Evolutionary conservation across 495 filamentous ascomycete genomes (phyloP), one percentile per base, ranked within the genome.

Genomic region (Jackrogersella minutella): DNA sequence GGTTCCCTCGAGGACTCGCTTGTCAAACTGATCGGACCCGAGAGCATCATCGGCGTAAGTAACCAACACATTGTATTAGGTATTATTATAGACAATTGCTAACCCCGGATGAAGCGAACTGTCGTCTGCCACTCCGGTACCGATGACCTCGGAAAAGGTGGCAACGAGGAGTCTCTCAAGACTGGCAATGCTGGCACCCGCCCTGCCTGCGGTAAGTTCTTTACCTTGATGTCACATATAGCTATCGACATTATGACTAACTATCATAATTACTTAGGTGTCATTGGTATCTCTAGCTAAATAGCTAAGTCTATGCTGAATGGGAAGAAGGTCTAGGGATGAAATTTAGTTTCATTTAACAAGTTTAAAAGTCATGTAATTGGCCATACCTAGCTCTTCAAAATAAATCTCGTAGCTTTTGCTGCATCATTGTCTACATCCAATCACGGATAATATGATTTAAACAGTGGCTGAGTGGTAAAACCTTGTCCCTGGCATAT

Each of bases 21-120:
- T 43, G 81, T 99, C 78, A 97, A 97, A 87, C 81, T 99, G 79
- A 96, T 98, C 69, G 95, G 95, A 58, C 90, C 91, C 21, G 86
- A 97, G 84, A 96, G 92, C 86, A 90, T 99, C 69, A 87, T 99
- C 64, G 95, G 95, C 77, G 92, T 96, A 90, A 74, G 91, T 84
- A 5, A 44, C n/a, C 14, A 26, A 49, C n/a, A 21, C 51, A 49
- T 9, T 52, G 22, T 1, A 30, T 16, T 51, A 1, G 8, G 30
- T 2, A 33, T 31, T 40, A n/a, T 33, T 19, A 17, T 33, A 28
- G 22, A 5, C 6, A 43, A n/a, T n/a, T 65, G 36, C 51, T 62
- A 61, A 64, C 36, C 59, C 44, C 0, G 36, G 28, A 41, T 57
- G 34, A 70, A 96, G 92, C 92, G 95, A 67, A 98, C 95, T 64